Evolutionary conservation across 768 basidiomycete species (phyloP), one percentile per base, ranked within the genome.

Genomic region (Trametes coccinea): DNA sequence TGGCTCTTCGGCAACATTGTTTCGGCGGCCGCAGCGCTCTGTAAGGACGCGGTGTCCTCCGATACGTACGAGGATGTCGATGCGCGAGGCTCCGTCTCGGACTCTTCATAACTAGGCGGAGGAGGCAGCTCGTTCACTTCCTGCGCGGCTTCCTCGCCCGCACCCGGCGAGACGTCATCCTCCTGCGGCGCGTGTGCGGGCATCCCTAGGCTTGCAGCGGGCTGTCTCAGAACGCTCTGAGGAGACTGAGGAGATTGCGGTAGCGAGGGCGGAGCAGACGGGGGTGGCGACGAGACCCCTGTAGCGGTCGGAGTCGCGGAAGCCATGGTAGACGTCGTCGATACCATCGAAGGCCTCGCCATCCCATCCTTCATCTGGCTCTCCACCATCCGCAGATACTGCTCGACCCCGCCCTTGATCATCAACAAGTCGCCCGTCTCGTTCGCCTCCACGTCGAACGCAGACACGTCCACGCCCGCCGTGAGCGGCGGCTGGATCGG

Each of bases 381-480:
- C 58, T 81, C 82, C 43, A 83, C 76, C 77, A 84, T 79, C 72
- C 80, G 84, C 46, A 91, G 72, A 70, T 88, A 89, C 46, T 83
- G 80, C 67, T 90, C 87, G 34, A 88, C 82, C 0, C 85, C 89
- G 14, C 84, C 85, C 50, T 82, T 80, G 9, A 84, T 80, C 17
- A 79, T 78, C 37, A 90, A 74, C 44, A 89, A 67, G 71, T 93
- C 88, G 10, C 82, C 80, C 11, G 81, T 78, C n/a, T 79, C 81
- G 55, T 76, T 82, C 47, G 83, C 67, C 70, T 89, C 89, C 45
- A 92, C 72, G 68, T 92, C 88, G 69, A 92, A 89, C 6, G 87
- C 85, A 2, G 88, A 87, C 1, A 86, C 81, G 60, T 83, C 84
- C 27, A 78, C 75, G 59, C 76, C 79, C 22, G 75, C 72, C 67